These are phyloP conservation scores for Asterophora parasitica DNA, from an alignment of 768 basidiomycete genomes.

Conservation along the genomic window DNA sequence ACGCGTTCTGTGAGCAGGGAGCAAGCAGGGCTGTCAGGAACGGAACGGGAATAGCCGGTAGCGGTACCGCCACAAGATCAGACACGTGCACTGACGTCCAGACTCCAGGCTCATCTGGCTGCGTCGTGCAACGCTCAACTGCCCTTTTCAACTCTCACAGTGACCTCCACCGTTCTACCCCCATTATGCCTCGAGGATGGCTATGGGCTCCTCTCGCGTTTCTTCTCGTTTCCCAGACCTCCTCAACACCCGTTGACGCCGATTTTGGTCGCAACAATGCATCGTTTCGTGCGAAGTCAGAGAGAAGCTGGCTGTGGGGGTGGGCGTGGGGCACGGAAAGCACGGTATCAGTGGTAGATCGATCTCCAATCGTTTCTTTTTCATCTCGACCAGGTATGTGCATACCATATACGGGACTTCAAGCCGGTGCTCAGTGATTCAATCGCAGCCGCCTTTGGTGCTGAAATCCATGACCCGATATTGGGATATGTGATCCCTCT, in stretches of 20 bases:
- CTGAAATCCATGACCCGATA: constrained; percentile 61
- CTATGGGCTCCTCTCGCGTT: constrained; percentile 25
- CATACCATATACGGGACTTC: not conserved
- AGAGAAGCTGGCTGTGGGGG: constrained; percentile 53
- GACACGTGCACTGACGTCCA: not conserved
- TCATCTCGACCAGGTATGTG: constrained; percentile 54
- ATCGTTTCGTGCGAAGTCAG: constrained; percentile 39
- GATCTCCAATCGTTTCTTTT: constrained; percentile 65
- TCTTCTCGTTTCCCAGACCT: constrained; percentile 9
- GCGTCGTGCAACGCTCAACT: too few species aligned
- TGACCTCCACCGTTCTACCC: constrained; percentile 1
- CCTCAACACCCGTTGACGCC: constrained; percentile 27
- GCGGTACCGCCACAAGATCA: not conserved
- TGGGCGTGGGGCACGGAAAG: constrained; percentile 70
- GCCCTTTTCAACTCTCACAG: not conserved
- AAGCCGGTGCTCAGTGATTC: not conserved
- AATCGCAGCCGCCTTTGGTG: constrained; percentile 63
- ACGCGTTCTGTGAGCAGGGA: too few species aligned
- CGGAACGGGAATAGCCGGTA: too few species aligned
- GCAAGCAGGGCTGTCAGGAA: too few species aligned
- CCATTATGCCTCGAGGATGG: constrained; percentile 18
- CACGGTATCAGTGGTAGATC: constrained; percentile 73
- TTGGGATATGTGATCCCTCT: constrained; percentile 70
- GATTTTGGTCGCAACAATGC: constrained; percentile 12
- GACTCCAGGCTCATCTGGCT: too few species aligned